Percentiles rank a stretch among this genome's conserved stretches.
Evolutionary conservation across 78 protist genomes (phyloP).

Genomic region (Dictyostelium purpureum): DNA sequence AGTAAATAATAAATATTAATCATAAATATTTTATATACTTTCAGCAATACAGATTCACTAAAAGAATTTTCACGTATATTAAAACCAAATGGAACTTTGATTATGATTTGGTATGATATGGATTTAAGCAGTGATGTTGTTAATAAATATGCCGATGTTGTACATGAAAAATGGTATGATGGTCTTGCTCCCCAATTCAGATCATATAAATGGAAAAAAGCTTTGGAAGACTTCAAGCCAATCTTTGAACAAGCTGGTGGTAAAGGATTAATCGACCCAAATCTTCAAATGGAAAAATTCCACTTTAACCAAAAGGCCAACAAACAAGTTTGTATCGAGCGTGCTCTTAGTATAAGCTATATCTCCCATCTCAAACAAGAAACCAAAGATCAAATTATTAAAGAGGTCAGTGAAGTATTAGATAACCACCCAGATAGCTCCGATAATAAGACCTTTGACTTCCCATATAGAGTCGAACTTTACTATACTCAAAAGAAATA

Average conservation of each 20-base stretch:
- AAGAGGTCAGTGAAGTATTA: neutral
- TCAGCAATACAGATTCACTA: neutral
- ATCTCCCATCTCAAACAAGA: neutral
- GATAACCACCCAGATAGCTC: neutral
- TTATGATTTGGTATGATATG: constrained; percentile 43
- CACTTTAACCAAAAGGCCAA: neutral
- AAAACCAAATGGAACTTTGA: neutral
- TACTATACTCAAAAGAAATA: constrained; percentile 28
- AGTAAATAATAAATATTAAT: no score
- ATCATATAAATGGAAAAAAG: constrained; percentile 29
- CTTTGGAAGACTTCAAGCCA: neutral
- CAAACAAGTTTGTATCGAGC: neutral
- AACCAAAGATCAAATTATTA: constrained; percentile 14
- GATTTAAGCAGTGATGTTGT: neutral
- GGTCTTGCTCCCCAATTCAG: constrained; percentile 36
- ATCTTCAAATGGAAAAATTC: neutral
- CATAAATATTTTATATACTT: no score
- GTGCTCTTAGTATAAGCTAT: constrained; percentile 9
- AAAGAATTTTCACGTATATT: constrained; percentile 16
- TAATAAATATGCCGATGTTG: neutral
- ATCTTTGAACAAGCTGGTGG: neutral
- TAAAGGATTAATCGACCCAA: neutral
- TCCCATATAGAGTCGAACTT: constrained; percentile 10
- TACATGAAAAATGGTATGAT: constrained; percentile 62
- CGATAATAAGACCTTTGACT: neutral